A percentile compares a stretch with the other conserved stretches of the same genome.
Evolutionary conservation across 108 stramenopile species (phyloP).

Genomic region (Fragilariopsis cylindrus): DNA sequence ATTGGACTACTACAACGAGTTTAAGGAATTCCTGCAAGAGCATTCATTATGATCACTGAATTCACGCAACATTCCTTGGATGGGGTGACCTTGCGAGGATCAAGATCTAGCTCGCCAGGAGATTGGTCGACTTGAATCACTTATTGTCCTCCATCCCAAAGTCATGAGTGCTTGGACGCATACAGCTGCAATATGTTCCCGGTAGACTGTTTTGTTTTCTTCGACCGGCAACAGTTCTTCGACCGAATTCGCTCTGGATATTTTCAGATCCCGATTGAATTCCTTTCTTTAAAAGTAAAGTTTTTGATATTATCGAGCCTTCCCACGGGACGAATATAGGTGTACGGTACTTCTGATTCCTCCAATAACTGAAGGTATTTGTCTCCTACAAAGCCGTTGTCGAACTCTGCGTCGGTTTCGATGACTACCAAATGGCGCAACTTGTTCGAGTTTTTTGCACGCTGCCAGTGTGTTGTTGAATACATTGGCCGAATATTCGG

Average conservation of each 20-base stretch:
- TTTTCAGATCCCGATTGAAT: conserved; percentile 50
- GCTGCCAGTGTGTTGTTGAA: conserved; percentile 55
- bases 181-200: conserved; percentile 80
- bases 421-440: conserved; percentile 58
- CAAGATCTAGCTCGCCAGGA: not conserved
- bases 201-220: conserved; percentile 25
- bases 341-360: conserved; percentile 53
- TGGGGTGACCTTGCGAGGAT: conserved; percentile 14
- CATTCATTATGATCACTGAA: not conserved
- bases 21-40: no score
- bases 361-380: conserved; percentile 52
- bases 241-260: not conserved
- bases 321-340: conserved; percentile 52
- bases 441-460: conserved; percentile 48
- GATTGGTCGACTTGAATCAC: conserved; percentile 25
- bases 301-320: conserved; percentile 44
- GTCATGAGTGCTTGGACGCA: conserved; percentile 66
- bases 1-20: no score
- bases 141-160: conserved; percentile 61
- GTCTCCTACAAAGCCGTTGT: conserved; percentile 12
- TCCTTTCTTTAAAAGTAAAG: conserved; percentile 71
- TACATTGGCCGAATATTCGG: conserved; percentile 26
- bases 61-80: conserved; percentile 42
- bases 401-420: conserved; percentile 52
- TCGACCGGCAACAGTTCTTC: conserved; percentile 12